phyloP scores from a whole-genome alignment of 2,329 filamentous ascomycete species.

The Claviceps sp. region DNA sequence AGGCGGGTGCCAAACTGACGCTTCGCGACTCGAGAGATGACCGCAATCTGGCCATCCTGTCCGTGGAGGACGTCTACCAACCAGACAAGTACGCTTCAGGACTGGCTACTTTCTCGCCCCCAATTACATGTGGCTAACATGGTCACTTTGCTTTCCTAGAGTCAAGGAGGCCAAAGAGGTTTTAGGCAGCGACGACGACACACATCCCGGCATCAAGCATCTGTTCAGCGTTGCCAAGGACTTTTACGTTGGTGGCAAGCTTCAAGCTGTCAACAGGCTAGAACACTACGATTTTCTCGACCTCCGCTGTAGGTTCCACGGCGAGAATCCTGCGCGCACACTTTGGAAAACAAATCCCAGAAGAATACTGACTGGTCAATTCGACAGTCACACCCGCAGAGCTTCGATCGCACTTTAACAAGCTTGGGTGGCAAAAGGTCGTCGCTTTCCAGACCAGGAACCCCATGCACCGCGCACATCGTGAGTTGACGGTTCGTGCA shows the following conservation, averaged over 20 bases:
- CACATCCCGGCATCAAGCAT: slow-evolving; percentile 87
- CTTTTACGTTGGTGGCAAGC: slow-evolving; percentile 89
- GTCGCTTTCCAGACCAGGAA: slow-evolving; percentile 99
- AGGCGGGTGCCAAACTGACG: slow-evolving; percentile 69
- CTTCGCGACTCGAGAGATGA: slow-evolving; percentile 95
- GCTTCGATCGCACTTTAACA: slow-evolving; percentile 93
- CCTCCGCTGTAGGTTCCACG: slow-evolving; percentile 58
- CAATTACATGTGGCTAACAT: not conserved
- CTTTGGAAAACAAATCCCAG: too few relatives aligned
- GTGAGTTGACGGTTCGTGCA: slow-evolving; percentile 93
- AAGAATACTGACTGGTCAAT: slow-evolving; percentile 2
- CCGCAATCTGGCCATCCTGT: slow-evolving; percentile 88
- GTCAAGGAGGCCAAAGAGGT: slow-evolving; percentile 82
- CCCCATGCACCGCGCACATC: slow-evolving; percentile 97
- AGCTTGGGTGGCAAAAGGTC: slow-evolving; percentile 95
- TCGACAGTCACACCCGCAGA: slow-evolving; percentile 74
- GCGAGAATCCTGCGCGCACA: not conserved
- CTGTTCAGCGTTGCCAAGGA: slow-evolving; percentile 70
- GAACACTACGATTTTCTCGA: slow-evolving; percentile 99
- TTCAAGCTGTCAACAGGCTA: slow-evolving; percentile 86
- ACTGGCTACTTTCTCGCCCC: not conserved
- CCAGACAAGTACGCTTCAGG: slow-evolving; percentile 67
- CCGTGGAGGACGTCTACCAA: slow-evolving; percentile 86
- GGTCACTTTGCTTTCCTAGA: slow-evolving; percentile 30
- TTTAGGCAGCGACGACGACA: slow-evolving; percentile 80